These are phyloP conservation scores for Trichoderma cornu-damae DNA, from an alignment of 2,329 filamentous ascomycete genomes.

Conservation along the genomic window DNA sequence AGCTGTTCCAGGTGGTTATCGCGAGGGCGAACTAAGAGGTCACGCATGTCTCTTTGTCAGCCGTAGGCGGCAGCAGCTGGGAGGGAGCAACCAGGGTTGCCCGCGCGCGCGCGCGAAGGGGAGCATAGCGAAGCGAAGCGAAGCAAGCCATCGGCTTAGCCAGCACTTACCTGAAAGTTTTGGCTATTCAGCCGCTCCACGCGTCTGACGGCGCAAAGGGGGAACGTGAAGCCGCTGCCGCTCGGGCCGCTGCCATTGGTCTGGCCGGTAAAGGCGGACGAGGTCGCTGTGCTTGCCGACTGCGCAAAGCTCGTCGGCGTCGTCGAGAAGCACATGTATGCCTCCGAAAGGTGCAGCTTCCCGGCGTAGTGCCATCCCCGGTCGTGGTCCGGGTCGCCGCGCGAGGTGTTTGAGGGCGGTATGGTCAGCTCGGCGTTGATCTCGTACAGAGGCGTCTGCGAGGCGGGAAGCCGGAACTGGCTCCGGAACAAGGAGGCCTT, in stretches of 20 bases:
- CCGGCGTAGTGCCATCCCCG: slow-evolving; percentile 85
- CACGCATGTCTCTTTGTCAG: neutral
- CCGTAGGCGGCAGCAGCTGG: neutral
- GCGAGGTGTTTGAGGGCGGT: slow-evolving; percentile 62
- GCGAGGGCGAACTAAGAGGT: slow-evolving; percentile 75
- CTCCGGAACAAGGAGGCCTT: slow-evolving; percentile 91
- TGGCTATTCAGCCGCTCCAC: slow-evolving; percentile 92
- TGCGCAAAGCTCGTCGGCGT: slow-evolving; percentile 81
- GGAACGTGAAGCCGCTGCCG: slow-evolving; percentile 93
- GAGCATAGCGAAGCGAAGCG: no score
- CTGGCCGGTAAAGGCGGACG: slow-evolving; percentile 82
- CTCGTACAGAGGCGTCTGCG: slow-evolving; percentile 90
- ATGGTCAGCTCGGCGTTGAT: slow-evolving; percentile 95
- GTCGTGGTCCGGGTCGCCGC: slow-evolving; percentile 65
- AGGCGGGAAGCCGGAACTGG: slow-evolving; percentile 90
- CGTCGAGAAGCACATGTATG: slow-evolving; percentile 94
- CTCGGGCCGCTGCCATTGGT: slow-evolving; percentile 89
- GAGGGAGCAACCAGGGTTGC: neutral
- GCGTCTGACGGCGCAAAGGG: slow-evolving; percentile 81
- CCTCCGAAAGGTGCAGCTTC: slow-evolving; percentile 88
- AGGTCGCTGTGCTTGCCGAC: slow-evolving; percentile 71
- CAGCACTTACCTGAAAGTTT: slow-evolving; percentile 62
- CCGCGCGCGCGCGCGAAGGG: neutral
- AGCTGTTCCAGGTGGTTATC: slow-evolving; percentile 89
- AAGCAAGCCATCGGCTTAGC: no score